Conservation (phyloP, 495 filamentous ascomycete genomes). For the Penicillium paxilli region DNA sequence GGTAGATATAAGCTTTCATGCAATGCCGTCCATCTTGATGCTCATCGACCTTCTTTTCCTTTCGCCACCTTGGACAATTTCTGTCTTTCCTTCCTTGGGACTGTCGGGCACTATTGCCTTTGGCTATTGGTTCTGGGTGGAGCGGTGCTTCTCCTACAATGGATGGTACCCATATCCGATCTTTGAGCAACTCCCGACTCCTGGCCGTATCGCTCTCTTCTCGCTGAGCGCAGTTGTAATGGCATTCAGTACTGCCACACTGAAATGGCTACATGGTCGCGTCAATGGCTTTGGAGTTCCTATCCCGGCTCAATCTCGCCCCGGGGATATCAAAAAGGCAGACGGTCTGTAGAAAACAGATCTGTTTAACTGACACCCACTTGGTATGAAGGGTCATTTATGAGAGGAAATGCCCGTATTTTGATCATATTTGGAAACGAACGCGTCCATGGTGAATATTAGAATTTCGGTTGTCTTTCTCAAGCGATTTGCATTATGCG, state of each 20-base stretch:
- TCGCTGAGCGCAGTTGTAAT: slow-evolving; percentile 67
- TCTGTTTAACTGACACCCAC: not conserved
- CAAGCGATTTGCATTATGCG: too few relatives aligned
- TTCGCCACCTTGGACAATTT: slow-evolving; percentile 79
- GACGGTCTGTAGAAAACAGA: slow-evolving; percentile 19
- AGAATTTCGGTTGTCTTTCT: too few relatives aligned
- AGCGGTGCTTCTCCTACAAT: slow-evolving; percentile 72
- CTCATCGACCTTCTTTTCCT: slow-evolving; percentile 71
- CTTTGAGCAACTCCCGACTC: slow-evolving; percentile 61
- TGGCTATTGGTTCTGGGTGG: slow-evolving; percentile 86
- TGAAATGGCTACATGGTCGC: slow-evolving; percentile 67
- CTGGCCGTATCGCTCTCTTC: slow-evolving; percentile 68
- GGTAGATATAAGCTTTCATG: slow-evolving; percentile 76
- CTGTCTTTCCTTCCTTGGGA: slow-evolving; percentile 56
- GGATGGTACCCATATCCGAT: slow-evolving; percentile 92
- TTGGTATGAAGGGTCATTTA: not conserved
- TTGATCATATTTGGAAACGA: too few relatives aligned
- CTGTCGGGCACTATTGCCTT: slow-evolving; percentile 67
- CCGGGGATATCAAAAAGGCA: slow-evolving; percentile 33
- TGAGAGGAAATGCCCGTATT: too few relatives aligned
- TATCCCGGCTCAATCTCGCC: slow-evolving; percentile 22
- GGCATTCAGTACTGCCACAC: slow-evolving; percentile 62
- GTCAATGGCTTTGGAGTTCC: slow-evolving; percentile 62
- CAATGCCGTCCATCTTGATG: slow-evolving; percentile 71
- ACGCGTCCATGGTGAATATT: too few relatives aligned